Evolutionary conservation across 208 protist species (phyloP), one percentile per base, ranked within the genome.

Genomic region (Trypanosoma platydactyli): DNA sequence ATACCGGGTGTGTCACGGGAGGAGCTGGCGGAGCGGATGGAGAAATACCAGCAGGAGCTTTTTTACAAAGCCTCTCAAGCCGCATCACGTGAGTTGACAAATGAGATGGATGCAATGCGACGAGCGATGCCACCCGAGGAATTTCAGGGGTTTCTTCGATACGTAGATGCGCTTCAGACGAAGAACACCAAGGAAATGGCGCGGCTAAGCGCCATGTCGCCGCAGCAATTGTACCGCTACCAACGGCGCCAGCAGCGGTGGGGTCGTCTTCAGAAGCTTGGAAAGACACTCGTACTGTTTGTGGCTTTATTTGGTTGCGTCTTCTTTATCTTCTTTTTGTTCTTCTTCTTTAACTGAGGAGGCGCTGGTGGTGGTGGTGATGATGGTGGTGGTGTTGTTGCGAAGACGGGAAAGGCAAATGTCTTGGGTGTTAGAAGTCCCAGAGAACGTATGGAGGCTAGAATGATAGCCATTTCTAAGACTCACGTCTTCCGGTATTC

Each of bases 1-100:
- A 93, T 93, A 35, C 87, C 87, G 15, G 87, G 87, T 40, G 65
- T 93, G 3, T 77, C 71, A 6, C 83, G 80, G 41, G 83, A 86
- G 70, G 87, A 93, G 62, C 79, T 93, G 9, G 87, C 87, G 3
- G 77, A 64, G 24, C 75, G 77, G 33, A 35, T 80, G 16, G 56
- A 46, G 12, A 71, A 63, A 44, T 64, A 46, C 42, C 73, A 73
- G 45, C 74, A 44, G 33, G 53, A 73, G 64, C 27, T 75, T 40
- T 16, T 27, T 0, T 54, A 69, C 42, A 59, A 72, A 56, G 54
- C 45, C 22, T 41, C 33, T 18, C 71, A 57, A 27, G 24, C 66
- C 22, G 42, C 56, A 25, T 42, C 44, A 11, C 65, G 77, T 22
- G 64, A 62, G 22, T 13, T 85, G 9, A 64, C 58, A 33, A 71